Evolutionary conservation across 208 protist genomes (phyloP).

Genomic region (Trypanosomatidae sp.): DNA sequence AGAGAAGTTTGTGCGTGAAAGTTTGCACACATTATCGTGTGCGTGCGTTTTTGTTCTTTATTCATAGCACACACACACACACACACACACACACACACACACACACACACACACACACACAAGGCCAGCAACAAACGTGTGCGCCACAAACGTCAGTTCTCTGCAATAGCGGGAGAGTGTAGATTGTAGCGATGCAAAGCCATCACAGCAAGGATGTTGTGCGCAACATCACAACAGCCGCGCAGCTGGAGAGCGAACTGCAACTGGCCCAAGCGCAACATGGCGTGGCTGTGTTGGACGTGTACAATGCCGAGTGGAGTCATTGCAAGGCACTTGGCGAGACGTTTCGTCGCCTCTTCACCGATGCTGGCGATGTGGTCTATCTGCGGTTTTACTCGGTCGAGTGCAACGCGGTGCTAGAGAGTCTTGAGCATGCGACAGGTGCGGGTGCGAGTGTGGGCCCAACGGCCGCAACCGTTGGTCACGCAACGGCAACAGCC

Average conservation of each 20-base stretch:
- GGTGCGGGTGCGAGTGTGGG: too few relatives aligned
- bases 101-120: background rate
- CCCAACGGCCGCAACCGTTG: background rate
- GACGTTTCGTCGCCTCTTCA: constrained; percentile 76
- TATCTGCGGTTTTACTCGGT: constrained; percentile 78
- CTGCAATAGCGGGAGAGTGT: background rate
- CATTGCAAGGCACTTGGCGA: constrained; percentile 68
- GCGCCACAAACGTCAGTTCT: background rate
- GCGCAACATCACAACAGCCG: constrained; percentile 48
- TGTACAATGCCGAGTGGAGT: constrained; percentile 86
- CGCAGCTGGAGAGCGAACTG: constrained; percentile 66
- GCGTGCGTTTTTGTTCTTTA: constrained; percentile 5
- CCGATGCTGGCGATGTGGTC: constrained; percentile 57
- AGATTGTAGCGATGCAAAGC: constrained; percentile 4
- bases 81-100: constrained; percentile 9
- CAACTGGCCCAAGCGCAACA: constrained; percentile 67
- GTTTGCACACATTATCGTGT: background rate
- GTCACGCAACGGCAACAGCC: too few relatives aligned
- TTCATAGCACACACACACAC: constrained; percentile 2
- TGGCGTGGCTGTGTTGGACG: constrained; percentile 72
- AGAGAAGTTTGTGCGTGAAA: too few relatives aligned
- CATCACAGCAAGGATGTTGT: constrained; percentile 63
- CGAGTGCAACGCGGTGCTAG: constrained; percentile 69
- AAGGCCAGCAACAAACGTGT: background rate
- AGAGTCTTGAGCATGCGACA: constrained; percentile 34